Evolutionary conservation across 2,329 filamentous ascomycete genomes (phyloP).

Genomic region (Cercospora brassicicola): DNA sequence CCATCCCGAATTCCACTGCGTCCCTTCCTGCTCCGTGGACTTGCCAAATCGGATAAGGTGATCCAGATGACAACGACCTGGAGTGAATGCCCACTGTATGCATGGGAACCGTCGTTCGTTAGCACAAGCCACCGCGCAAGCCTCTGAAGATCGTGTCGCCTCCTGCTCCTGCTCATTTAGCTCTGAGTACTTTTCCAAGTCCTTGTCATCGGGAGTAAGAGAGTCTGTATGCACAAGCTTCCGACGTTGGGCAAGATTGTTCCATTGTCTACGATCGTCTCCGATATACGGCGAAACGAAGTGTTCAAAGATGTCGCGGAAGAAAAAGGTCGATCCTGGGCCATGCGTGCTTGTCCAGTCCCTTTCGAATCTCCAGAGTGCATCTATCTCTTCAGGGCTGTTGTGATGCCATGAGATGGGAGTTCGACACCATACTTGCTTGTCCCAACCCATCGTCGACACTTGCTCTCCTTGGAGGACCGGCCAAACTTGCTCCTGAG

Average conservation of each 20-base stretch:
- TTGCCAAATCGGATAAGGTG: not conserved
- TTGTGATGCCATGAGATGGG: not conserved
- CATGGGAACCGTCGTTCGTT: not conserved
- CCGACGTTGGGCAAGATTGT: not conserved
- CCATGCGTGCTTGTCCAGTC: not conserved
- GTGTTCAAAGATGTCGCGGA: not conserved
- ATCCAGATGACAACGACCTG: not conserved
- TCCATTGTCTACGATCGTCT: not conserved
- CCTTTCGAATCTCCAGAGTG: not conserved
- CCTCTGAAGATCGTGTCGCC: not conserved
- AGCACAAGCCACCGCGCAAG: not conserved
- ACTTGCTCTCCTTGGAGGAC: not conserved
- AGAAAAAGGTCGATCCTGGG: not conserved
- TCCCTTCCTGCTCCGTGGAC: not conserved
- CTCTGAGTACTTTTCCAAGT: not conserved
- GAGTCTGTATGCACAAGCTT: not conserved
- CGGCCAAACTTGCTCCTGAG: not conserved
- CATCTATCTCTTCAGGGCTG: not conserved
- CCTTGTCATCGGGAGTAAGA: not conserved
- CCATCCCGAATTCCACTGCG: not conserved
- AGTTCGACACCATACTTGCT: not conserved
- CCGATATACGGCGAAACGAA: not conserved
- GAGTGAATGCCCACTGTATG: not conserved
- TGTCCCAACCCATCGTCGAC: not conserved
- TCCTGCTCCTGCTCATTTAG: not conserved